Evolutionary conservation across 2,329 filamentous ascomycete genomes (phyloP).

Genomic region (Microthyrium microscopicum): DNA sequence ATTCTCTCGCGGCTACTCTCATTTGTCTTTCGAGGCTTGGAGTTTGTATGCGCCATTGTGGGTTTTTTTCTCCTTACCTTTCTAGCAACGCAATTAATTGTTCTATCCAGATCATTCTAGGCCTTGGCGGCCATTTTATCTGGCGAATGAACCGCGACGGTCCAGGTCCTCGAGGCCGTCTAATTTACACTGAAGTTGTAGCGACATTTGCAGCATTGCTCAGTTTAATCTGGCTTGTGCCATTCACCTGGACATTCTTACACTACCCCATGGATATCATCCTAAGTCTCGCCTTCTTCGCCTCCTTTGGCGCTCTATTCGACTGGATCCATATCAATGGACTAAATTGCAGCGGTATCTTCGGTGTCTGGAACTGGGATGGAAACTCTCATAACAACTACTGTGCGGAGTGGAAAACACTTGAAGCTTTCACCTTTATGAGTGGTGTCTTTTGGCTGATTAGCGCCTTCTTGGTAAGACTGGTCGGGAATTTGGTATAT

Average conservation of each 20-base stretch:
- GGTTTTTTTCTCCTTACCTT: constrained; percentile 12
- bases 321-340: constrained; percentile 14
- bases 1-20: constrained; percentile 38
- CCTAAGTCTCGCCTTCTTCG: constrained; percentile 54
- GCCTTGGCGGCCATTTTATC: constrained; percentile 51
- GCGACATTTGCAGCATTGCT: constrained; percentile 52
- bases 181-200: constrained; percentile 61
- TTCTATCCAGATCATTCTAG: constrained; percentile 38
- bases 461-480: constrained; percentile 1
- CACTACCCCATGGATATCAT: constrained; percentile 57
- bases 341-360: constrained; percentile 15
- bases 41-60: constrained; percentile 56
- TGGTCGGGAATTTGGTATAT: too few relatives aligned
- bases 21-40: constrained; percentile 40
- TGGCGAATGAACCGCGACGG: constrained; percentile 30
- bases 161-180: constrained; percentile 42
- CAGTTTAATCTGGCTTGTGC: constrained; percentile 55
- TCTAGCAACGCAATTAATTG: background rate
- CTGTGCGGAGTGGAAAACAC: constrained; percentile 56
- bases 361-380: constrained; percentile 31
- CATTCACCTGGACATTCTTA: constrained; percentile 49
- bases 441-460: constrained; percentile 55
- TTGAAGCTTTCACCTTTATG: constrained; percentile 55
- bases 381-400: constrained; percentile 31
- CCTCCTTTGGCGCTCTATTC: constrained; percentile 42